phyloP scores from a whole-genome alignment of 2,329 filamentous ascomycete genomes.

The Stachybotrys elegans region DNA sequence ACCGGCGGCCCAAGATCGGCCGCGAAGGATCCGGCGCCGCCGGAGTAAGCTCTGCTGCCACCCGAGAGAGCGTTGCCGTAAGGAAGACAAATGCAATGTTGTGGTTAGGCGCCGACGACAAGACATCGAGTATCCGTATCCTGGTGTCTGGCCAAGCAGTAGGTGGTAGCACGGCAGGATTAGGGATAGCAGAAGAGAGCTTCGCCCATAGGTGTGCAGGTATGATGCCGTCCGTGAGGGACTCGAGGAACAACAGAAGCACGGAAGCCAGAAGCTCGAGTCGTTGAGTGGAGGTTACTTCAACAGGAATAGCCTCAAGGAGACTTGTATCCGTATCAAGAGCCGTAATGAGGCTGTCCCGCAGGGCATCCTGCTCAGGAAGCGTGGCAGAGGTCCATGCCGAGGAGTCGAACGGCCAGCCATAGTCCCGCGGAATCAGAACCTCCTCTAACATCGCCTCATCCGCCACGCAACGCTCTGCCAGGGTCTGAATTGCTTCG shows the following conservation, averaged over 20 bases:
- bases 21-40: constrained; percentile 23
- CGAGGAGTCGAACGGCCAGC: constrained; percentile 55
- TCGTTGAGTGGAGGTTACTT: constrained; percentile 60
- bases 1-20: constrained; percentile 33
- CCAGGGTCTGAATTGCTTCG: constrained; percentile 62
- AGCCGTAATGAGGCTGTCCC: constrained; percentile 50
- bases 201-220: constrained; percentile 64
- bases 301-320: constrained; percentile 54
- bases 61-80: constrained; percentile 64
- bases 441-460: constrained; percentile 56
- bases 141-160: constrained; percentile 37
- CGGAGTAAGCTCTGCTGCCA: constrained; percentile 44
- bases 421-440: constrained; percentile 45
- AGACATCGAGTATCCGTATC: constrained; percentile 61
- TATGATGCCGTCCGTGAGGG: constrained; percentile 75
- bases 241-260: constrained; percentile 68
- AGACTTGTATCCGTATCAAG: constrained; percentile 68
- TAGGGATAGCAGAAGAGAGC: constrained; percentile 55
- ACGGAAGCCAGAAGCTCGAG: constrained; percentile 70
- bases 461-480: constrained; percentile 54
- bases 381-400: constrained; percentile 23
- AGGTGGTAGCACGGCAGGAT: constrained; percentile 18
- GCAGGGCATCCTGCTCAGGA: constrained; percentile 19
- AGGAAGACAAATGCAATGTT: constrained; percentile 89
- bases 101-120: constrained; percentile 68